Conservation (phyloP, 2,329 filamentous ascomycete genomes). For the Dactylella cylindrospora region DNA sequence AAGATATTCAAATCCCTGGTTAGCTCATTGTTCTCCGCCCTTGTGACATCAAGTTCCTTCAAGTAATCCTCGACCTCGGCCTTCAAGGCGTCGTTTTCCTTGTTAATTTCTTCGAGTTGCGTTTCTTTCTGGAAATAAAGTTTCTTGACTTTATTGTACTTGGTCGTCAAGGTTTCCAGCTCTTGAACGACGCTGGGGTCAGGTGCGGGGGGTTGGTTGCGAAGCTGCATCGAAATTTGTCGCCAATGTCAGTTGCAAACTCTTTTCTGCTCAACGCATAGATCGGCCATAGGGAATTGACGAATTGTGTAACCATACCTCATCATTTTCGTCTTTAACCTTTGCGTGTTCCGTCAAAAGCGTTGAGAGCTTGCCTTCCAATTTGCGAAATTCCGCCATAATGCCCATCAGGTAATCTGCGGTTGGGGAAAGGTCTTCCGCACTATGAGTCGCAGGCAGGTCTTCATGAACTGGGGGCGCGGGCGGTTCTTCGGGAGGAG, state of each 20-base stretch:
- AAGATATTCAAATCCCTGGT: conserved; percentile 38
- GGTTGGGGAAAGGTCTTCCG: conserved; percentile 13
- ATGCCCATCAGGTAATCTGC: conserved; percentile 40
- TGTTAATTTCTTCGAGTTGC: conserved; percentile 26
- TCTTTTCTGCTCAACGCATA: conserved; percentile 2
- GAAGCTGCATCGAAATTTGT: conserved; percentile 12
- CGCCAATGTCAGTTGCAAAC: neutral
- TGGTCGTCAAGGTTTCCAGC: conserved; percentile 33
- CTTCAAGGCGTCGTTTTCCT: conserved; percentile 30
- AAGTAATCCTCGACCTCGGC: conserved; percentile 18
- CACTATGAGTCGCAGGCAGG: neutral
- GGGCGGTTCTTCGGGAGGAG: conserved; percentile 10
- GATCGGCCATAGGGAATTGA: neutral
- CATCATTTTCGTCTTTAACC: conserved; percentile 42
- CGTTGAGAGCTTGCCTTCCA: conserved; percentile 35
- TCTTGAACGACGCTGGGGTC: conserved; percentile 29
- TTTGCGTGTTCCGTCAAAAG: conserved; percentile 36
- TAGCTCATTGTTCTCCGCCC: conserved; percentile 23
- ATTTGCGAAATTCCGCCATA: conserved; percentile 41
- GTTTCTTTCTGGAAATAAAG: conserved; percentile 43
- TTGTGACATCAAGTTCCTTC: conserved; percentile 18
- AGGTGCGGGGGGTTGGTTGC: conserved; percentile 23
- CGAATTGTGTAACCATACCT: conserved; percentile 25
- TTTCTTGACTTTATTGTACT: conserved; percentile 44
- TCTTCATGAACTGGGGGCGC: conserved; percentile 2